A percentile compares a stretch with the other conserved stretches of the same genome.
Evolutionary conservation across 192 early-diverging fungal genomes (phyloP).

Genomic region (Umbelopsis sp.): DNA sequence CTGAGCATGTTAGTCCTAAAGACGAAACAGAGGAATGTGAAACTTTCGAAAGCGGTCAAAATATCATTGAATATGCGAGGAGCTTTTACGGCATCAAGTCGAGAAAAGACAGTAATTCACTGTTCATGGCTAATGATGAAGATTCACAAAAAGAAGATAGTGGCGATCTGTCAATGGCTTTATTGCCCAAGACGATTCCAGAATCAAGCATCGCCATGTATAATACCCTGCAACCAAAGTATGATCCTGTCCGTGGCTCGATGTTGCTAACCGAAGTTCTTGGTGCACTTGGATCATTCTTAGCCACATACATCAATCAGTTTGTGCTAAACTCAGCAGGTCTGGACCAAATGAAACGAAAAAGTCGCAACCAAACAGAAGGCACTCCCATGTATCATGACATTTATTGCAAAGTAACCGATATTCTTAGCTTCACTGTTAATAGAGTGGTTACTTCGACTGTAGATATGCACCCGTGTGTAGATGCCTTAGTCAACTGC

Average conservation of each 20-base stretch:
- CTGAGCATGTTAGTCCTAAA: neutral
- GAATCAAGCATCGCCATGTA: slow-evolving; percentile 1
- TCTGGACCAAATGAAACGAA: too few species aligned
- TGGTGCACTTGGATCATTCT: slow-evolving; percentile 15
- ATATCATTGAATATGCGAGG: slow-evolving; percentile 3
- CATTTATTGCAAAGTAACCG: neutral
- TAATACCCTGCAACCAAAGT: slow-evolving; percentile 11
- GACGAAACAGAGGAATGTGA: slow-evolving; percentile 3
- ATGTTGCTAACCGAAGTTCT: slow-evolving; percentile 26
- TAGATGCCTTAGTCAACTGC: neutral
- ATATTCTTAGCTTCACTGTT: neutral
- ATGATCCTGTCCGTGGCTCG: slow-evolving; percentile 24
- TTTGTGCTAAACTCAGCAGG: slow-evolving; percentile 18
- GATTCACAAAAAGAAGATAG: slow-evolving; percentile 11
- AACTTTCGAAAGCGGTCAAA: neutral
- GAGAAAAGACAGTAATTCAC: neutral
- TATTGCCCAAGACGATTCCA: neutral
- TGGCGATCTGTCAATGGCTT: slow-evolving; percentile 13
- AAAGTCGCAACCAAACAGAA: too few species aligned
- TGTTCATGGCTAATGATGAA: neutral
- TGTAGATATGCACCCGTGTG: neutral
- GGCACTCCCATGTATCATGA: neutral
- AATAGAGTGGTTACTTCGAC: neutral
- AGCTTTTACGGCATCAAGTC: neutral
- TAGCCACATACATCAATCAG: slow-evolving; percentile 18